Evolutionary conservation across 768 basidiomycete species (phyloP), one percentile per base, ranked within the genome.

Genomic region (Asterophora parasitica): DNA sequence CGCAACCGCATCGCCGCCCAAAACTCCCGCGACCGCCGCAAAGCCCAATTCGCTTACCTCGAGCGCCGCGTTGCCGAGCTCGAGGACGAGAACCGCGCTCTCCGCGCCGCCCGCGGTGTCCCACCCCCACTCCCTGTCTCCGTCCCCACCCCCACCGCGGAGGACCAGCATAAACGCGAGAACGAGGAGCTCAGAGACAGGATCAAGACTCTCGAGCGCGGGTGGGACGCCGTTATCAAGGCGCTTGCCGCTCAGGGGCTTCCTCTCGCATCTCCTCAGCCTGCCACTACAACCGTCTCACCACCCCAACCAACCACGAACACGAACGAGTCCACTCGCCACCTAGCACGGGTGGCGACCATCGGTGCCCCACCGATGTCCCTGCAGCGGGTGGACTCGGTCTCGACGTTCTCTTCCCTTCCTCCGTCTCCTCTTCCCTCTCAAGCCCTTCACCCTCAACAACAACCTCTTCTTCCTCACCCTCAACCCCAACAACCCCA

Each of bases 341-440:
- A 92, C 84, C 85, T 87, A 85, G 90, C 90, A 92, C 90, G 90
- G 90, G 85, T 92, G 90, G 90, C 79, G 90, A 83, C 77, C 81
- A 78, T 77, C 74, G 76, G 70, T 64, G 69, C 68, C 70, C 68
- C 68, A 12, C 8, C 69, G 76, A 75, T 81, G 83, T 75, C 90
- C 90, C 87, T 83, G 90, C 90, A 92, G 90, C 90, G 89, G 90
- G 89, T 88, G 86, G 83, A 71, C 70, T 73, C 72, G 62, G 68
- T 65, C 70, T 72, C 55, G 54, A 52, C 54, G 56, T 57, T n/a
- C n/a, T n/a, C n/a, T n/a, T n/a, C n/a, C n/a, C n/a, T n/a, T n/a
- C n/a, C n/a, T n/a, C n/a, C n/a, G n/a, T n/a, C n/a, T n/a, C n/a
- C n/a, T n/a, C n/a, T n/a, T n/a, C n/a, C n/a, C n/a, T n/a, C n/a